Base-by-base conservation (phyloP, 495 filamentous ascomycete genomes). In the Aspergillus bertholletiae region DNA sequence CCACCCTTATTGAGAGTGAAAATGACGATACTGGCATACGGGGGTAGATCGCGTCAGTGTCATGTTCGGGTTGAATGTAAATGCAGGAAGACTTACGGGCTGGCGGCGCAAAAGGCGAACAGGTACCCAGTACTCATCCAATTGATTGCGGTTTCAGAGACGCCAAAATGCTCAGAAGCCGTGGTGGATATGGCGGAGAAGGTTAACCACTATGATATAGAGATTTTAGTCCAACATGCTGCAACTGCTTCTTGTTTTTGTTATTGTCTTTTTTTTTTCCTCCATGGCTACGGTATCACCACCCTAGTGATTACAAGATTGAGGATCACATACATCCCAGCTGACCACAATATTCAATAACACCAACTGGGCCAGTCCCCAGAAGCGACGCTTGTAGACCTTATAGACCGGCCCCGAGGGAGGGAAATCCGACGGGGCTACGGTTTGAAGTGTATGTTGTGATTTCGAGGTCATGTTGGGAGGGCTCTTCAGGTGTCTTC, bases 331-430 rank as follows among this genome's bases (percentile, higher is more conserved):
- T 82, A 95, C 91, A 78, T 94, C 90, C 93, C 92, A 97, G 65
- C 88, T 93, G 24, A 96, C 86, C 50, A 98, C 83, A 46, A 96
- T 88, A 67, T 97, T 98, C 69, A 97, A 63, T 62, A 97, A 69
- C 15, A 92, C 87, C 60, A 97, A 69, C 72, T 95, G 87, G 17
- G 80, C 72, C 48, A 98, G 71, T 0, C 94, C 94, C 71, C 96
- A 92, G 83, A 90, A 98, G 30, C 94, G 77, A 55, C 90, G 79
- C 71, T 88, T 94, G 60, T 98, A 97, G 46, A 95, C 87, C 62
- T 81, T 84, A 68, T 90, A 96, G 43, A 51, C 55, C 32, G 64
- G 67, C 49, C 61, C 63, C 17, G 68, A 49, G 40, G 59, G 52
- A 13, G 59, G 59, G 7, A 64, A 40, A 11, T 62, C 44, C 17